Evolutionary conservation across 2,329 filamentous ascomycete genomes (phyloP), one percentile per base, ranked within the genome.

Genomic region (Arthrobotrys musiformis): DNA sequence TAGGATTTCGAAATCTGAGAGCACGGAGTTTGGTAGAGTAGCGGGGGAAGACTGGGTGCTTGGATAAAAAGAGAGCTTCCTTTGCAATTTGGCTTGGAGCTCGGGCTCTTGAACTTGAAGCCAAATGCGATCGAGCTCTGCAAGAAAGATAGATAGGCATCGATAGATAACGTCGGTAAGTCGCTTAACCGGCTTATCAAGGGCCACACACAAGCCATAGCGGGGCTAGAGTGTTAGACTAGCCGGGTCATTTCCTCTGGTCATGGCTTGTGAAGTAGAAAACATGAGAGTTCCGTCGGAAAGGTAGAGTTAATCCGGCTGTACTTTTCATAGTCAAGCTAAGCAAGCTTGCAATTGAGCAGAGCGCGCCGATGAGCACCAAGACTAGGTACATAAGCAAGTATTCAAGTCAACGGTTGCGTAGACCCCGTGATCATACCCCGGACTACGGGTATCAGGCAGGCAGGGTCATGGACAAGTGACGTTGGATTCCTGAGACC

Each of bases 371-470:
- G 48, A 64, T 72, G 68, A 64, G n/a, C n/a, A n/a, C n/a, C n/a
- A n/a, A n/a, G n/a, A n/a, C n/a, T n/a, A n/a, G n/a, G n/a, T n/a
- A n/a, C n/a, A n/a, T n/a, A n/a, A n/a, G n/a, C n/a, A n/a, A n/a
- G n/a, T n/a, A n/a, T n/a, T n/a, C n/a, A n/a, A n/a, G n/a, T n/a
- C n/a, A n/a, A n/a, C n/a, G n/a, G 35, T 13, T 26, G 19, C 15
- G 40, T 30, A 17, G 22, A 33, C 58, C 67, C 58, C 58, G 60
- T 72, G 68, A 72, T 58, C 40, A 22, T 73, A 73, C 61, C 69
- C 61, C 69, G 54, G 69, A 67, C 68, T 64, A n/a, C 35, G 33
- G 40, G 40, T 17, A 42, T 40, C 15, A 54, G 33, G 33, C 50
- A 40, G 1, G 17, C 37, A 17, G 52, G 42, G 4, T 17, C 40